Conservation (phyloP, 2,329 filamentous ascomycete species). For the Pseudocercospora musae region DNA sequence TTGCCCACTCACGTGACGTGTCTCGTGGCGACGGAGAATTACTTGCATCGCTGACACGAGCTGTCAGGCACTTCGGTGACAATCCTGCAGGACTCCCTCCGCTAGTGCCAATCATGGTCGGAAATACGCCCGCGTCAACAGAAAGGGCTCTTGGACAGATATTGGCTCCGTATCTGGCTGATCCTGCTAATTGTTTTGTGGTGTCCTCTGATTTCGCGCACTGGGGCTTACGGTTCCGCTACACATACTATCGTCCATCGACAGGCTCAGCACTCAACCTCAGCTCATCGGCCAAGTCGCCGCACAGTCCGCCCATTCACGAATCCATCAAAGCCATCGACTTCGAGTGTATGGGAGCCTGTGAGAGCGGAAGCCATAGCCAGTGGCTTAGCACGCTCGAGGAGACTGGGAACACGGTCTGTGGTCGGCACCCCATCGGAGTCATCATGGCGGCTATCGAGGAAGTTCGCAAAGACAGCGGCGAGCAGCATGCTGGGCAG, state of each 20-base stretch:
- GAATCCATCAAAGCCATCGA: slow-evolving; percentile 82
- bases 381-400: slow-evolving; percentile 66
- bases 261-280: slow-evolving; percentile 41
- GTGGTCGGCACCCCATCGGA: slow-evolving; percentile 90
- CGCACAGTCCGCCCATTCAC: slow-evolving; percentile 62
- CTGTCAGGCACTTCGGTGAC: slow-evolving; percentile 32
- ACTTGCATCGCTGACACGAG: slow-evolving; percentile 5
- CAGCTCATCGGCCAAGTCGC: slow-evolving; percentile 40
- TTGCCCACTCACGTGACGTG: neutral
- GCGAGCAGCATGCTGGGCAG: slow-evolving; percentile 22
- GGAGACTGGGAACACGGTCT: slow-evolving; percentile 84
- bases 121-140: slow-evolving; percentile 62
- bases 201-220: slow-evolving; percentile 96
- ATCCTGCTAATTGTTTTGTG: slow-evolving; percentile 76
- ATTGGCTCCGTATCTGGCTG: slow-evolving; percentile 73
- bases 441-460: slow-evolving; percentile 88
- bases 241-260: slow-evolving; percentile 69
- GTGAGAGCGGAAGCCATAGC: slow-evolving; percentile 70
- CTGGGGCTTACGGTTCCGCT: slow-evolving; percentile 82
- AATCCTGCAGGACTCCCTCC: slow-evolving; percentile 60
- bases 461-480: slow-evolving; percentile 43
- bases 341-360: slow-evolving; percentile 75
- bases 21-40: neutral
- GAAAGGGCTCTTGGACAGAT: slow-evolving; percentile 68
- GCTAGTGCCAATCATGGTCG: slow-evolving; percentile 82